phyloP scores from a whole-genome alignment of 2,329 filamentous ascomycete genomes.

The Phoma sp. region DNA sequence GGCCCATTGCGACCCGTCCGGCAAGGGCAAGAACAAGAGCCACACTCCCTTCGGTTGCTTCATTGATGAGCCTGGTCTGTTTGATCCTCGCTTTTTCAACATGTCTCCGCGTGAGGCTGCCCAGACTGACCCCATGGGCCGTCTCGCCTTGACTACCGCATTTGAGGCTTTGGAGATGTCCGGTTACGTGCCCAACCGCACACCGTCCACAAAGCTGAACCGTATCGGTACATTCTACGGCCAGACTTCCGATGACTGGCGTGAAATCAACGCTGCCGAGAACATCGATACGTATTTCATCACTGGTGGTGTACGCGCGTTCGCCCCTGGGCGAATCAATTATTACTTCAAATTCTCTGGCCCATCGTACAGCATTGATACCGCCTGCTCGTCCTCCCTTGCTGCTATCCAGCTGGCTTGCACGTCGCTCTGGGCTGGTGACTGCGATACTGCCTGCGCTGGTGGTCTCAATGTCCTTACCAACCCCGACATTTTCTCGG shows the following conservation, averaged over 20 bases:
- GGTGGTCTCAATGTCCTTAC: constrained; percentile 80
- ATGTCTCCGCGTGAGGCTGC: constrained; percentile 83
- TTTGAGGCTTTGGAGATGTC: constrained; percentile 85
- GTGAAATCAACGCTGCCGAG: constrained; percentile 75
- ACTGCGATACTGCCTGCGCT: constrained; percentile 81
- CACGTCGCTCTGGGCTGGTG: constrained; percentile 73
- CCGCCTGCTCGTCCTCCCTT: constrained; percentile 77
- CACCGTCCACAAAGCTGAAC: constrained; percentile 68
- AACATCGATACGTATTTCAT: constrained; percentile 74
- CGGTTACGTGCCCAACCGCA: constrained; percentile 75
- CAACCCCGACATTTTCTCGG: constrained; percentile 80
- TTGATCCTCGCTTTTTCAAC: constrained; percentile 86
- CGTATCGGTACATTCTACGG: constrained; percentile 77
- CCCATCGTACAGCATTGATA: constrained; percentile 74
- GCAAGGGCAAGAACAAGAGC: constrained; percentile 76
- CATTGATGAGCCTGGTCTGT: constrained; percentile 75
- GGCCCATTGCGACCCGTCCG: constrained; percentile 72
- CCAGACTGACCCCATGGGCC: constrained; percentile 82
- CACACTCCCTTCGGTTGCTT: constrained; percentile 79
- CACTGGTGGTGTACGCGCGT: constrained; percentile 66
- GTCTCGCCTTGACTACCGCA: constrained; percentile 75
- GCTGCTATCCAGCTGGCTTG: constrained; percentile 75
- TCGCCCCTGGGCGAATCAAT: constrained; percentile 70
- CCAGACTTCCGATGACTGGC: constrained; percentile 77
- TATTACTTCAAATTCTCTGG: constrained; percentile 80